Evolutionary conservation across 768 basidiomycete genomes (phyloP).

Genomic region (Postia placenta): DNA sequence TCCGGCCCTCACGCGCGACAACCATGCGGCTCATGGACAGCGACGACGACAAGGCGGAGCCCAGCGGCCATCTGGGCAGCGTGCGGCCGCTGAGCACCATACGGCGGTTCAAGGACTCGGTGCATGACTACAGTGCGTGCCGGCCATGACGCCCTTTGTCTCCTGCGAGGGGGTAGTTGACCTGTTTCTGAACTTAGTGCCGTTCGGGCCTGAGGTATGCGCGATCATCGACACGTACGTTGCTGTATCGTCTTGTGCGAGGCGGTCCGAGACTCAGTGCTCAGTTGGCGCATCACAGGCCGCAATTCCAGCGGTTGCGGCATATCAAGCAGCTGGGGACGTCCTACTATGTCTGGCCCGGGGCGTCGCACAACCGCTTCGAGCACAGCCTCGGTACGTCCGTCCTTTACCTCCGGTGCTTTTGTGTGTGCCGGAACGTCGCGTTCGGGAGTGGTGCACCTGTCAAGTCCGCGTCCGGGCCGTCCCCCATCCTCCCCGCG

Average conservation of each 20-base stretch:
- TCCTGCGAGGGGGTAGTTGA: too few relatives aligned
- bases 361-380: slow-evolving; percentile 77
- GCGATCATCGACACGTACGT: slow-evolving; percentile 66
- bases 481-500: too few relatives aligned
- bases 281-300: slow-evolving; percentile 42
- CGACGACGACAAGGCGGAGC: slow-evolving; percentile 9
- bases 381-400: slow-evolving; percentile 73
- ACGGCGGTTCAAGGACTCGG: slow-evolving; percentile 22
- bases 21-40: slow-evolving; percentile 14
- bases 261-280: too few relatives aligned
- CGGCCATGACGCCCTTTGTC: not conserved
- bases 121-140: slow-evolving; percentile 23
- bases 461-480: too few relatives aligned
- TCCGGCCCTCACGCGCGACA: not conserved
- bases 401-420: slow-evolving; percentile 4
- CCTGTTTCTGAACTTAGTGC: slow-evolving; percentile 16
- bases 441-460: too few relatives aligned
- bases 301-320: slow-evolving; percentile 73
- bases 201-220: slow-evolving; percentile 33
- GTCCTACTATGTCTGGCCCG: slow-evolving; percentile 69
- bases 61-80: slow-evolving; percentile 3
- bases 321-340: slow-evolving; percentile 78
- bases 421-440: not conserved
- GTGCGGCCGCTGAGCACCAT: not conserved
- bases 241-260: not conserved